Evolutionary conservation across 2,329 filamentous ascomycete species (phyloP).

Genomic region (Aureobasidium subglaciale): DNA sequence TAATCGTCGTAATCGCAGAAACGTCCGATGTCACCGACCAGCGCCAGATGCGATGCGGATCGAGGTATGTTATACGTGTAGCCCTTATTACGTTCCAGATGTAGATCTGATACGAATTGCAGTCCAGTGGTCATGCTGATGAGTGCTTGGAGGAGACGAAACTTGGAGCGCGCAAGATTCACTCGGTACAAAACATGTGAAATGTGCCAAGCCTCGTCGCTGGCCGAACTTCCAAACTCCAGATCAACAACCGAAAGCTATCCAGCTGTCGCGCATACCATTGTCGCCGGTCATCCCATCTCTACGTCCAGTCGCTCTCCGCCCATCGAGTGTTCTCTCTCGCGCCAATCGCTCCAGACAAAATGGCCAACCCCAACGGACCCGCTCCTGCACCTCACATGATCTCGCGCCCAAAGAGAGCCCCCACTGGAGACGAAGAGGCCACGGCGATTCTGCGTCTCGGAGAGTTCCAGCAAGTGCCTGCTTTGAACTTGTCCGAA

Average conservation of each 20-base stretch:
- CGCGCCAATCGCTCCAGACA: background rate
- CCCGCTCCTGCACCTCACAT: conserved; percentile 19
- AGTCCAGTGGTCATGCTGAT: conserved; percentile 17
- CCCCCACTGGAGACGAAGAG: conserved; percentile 75
- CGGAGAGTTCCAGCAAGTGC: conserved; percentile 87
- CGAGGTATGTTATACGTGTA: conserved; percentile 34
- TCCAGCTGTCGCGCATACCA: background rate
- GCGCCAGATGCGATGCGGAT: conserved; percentile 35
- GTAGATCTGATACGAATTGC: conserved; percentile 46
- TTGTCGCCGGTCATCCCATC: background rate
- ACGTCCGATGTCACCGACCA: conserved; percentile 47
- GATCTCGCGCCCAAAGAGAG: conserved; percentile 55
- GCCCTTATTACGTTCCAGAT: conserved; percentile 40
- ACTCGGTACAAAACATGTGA: too few relatives aligned
- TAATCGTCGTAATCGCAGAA: conserved; percentile 43
- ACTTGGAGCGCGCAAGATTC: background rate
- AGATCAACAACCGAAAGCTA: background rate
- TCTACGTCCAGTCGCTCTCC: background rate
- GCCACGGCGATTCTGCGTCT: conserved; percentile 74
- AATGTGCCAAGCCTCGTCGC: background rate
- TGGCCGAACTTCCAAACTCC: background rate
- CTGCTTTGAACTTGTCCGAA: conserved; percentile 86
- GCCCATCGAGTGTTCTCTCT: background rate
- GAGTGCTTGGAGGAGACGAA: background rate
- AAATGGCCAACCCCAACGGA: conserved; percentile 25